Conservation (phyloP, 257 asterid genomes). For the Salvia splendens region DNA sequence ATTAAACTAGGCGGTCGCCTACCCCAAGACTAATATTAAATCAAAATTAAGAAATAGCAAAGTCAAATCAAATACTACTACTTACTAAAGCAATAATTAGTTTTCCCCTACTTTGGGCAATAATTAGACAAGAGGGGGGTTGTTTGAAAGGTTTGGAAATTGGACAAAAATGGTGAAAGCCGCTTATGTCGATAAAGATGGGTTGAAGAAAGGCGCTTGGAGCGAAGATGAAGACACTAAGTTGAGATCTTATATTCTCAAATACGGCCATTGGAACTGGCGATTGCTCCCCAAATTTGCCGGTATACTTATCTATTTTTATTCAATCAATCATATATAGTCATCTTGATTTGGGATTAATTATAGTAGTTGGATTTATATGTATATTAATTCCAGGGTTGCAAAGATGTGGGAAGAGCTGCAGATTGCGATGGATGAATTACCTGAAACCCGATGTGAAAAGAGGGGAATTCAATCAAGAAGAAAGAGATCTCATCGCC, state of each 20-base stretch:
- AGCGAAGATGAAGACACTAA: constrained; percentile 52
- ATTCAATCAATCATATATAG: too few relatives aligned
- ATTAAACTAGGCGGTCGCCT: too few relatives aligned
- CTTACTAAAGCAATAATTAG: not conserved
- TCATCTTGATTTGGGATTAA: not conserved
- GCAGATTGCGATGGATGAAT: constrained; percentile 44
- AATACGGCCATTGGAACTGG: constrained; percentile 54
- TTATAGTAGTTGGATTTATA: not conserved
- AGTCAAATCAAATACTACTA: constrained; percentile 16
- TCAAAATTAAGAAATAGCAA: not conserved
- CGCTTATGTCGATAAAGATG: constrained; percentile 38
- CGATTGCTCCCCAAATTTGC: constrained; percentile 50
- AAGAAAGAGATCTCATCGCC: constrained; percentile 35
- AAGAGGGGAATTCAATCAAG: constrained; percentile 36
- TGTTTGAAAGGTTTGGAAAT: not conserved
- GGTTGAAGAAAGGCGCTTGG: constrained; percentile 57
- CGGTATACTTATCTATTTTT: too few relatives aligned
- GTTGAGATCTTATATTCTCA: constrained; percentile 39
- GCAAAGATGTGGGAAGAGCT: constrained; percentile 41
- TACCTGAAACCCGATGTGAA: constrained; percentile 36
- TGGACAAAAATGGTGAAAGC: constrained; percentile 30
- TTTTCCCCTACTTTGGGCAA: not conserved
- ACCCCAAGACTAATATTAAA: too few relatives aligned
- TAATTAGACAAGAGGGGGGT: constrained; percentile 22
- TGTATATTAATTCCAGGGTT: constrained; percentile 22